These are phyloP conservation scores for Blumeria graminis DNA, from an alignment of 2,329 filamentous ascomycete genomes.

Conservation along the genomic window DNA sequence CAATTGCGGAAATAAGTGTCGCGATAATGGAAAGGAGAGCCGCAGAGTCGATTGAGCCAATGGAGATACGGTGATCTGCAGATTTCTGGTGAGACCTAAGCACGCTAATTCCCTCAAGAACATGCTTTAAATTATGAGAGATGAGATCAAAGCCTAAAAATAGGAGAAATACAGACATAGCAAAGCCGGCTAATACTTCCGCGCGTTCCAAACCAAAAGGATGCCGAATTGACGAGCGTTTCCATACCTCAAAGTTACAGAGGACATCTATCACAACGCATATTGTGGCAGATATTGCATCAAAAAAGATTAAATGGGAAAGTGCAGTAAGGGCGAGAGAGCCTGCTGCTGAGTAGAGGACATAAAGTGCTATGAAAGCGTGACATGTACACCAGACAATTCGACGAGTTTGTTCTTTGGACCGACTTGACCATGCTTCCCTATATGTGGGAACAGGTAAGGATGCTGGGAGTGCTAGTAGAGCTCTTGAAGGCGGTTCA, in stretches of 20 bases:
- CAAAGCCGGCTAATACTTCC: conserved; percentile 86
- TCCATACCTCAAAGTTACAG: conserved; percentile 95
- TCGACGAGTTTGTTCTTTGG: conserved; percentile 58
- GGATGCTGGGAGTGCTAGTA: conserved; percentile 71
- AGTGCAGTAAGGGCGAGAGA: conserved; percentile 79
- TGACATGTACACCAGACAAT: conserved; percentile 83
- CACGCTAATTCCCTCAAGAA: conserved; percentile 47
- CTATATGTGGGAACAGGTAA: conserved; percentile 73
- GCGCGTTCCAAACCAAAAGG: conserved; percentile 82
- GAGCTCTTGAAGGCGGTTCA: conserved; percentile 64
- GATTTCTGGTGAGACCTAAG: conserved; percentile 47
- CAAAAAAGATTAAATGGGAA: conserved; percentile 84
- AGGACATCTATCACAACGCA: conserved; percentile 85
- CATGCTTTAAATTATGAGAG: conserved; percentile 78
- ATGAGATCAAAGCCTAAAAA: conserved; percentile 94
- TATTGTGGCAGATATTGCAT: conserved; percentile 73
- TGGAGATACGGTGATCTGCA: conserved; percentile 38
- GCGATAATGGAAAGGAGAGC: conserved; percentile 59
- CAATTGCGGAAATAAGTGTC: conserved; percentile 67
- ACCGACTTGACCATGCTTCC: conserved; percentile 80
- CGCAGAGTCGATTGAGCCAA: conserved; percentile 60
- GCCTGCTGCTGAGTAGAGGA: conserved; percentile 65
- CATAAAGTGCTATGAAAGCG: conserved; percentile 56
- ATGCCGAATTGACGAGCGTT: conserved; percentile 71
- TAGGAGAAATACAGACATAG: conserved; percentile 84